phyloP scores from a whole-genome alignment of 352 stramenopile genomes.

The Phytophthora hibernalis region DNA sequence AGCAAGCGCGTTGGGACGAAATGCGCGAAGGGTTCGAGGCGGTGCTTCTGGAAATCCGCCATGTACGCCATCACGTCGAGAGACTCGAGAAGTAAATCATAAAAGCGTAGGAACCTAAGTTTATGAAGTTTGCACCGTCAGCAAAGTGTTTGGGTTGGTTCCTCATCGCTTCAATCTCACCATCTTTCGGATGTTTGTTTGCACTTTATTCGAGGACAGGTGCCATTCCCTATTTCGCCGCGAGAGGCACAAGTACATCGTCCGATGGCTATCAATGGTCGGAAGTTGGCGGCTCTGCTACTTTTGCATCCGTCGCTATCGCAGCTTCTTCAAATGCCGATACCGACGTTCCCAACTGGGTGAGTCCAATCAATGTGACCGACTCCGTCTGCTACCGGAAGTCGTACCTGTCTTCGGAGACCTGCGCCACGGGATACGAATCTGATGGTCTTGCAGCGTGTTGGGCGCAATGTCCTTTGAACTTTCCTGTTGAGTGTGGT shows the following conservation, averaged over 20 bases:
- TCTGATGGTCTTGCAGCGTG: conserved; percentile 62
- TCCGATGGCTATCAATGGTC: conserved; percentile 11
- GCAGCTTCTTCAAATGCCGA: neutral
- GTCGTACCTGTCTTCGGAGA: conserved; percentile 37
- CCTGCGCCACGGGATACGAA: conserved; percentile 47
- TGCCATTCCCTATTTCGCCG: conserved; percentile 14
- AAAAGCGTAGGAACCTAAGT: neutral
- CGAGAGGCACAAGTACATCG: neutral
- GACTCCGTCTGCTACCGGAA: conserved; percentile 60
- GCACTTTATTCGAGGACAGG: conserved; percentile 9
- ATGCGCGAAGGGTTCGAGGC: conserved; percentile 35
- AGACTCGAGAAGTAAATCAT: conserved; percentile 24
- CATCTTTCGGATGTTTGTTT: conserved; percentile 4
- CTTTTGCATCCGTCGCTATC: neutral
- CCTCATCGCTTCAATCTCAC: conserved; percentile 12
- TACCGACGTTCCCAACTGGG: conserved; percentile 36
- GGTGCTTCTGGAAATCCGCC: conserved; percentile 56
- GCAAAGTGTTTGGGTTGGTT: conserved; percentile 9
- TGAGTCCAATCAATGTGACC: conserved; percentile 27
- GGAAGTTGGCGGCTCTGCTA: conserved; percentile 5
- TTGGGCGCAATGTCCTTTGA: conserved; percentile 68
- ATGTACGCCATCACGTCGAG: conserved; percentile 46
- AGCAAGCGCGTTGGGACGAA: conserved; percentile 21
- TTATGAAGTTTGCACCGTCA: neutral
- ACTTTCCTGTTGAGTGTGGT: conserved; percentile 74